These are phyloP conservation scores for Fusarium tjaetaba DNA, from an alignment of 2,329 filamentous ascomycete species.

Conservation along the genomic window DNA sequence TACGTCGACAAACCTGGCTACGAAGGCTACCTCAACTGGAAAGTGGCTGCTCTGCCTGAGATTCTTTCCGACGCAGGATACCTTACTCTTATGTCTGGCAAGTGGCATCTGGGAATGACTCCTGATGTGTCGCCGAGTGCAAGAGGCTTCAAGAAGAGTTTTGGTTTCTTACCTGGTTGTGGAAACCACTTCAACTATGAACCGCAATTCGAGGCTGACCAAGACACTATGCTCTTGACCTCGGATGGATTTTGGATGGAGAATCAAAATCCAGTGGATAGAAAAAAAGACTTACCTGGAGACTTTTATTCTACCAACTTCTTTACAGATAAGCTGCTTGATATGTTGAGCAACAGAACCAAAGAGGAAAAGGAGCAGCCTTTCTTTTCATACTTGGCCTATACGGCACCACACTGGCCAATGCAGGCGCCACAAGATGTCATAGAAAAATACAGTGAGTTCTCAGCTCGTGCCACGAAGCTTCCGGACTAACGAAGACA, in stretches of 20 bases:
- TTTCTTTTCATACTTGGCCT: conserved; percentile 7
- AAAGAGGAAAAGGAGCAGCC: conserved; percentile 33
- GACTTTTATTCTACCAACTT: conserved; percentile 63
- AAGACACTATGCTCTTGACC: conserved; percentile 55
- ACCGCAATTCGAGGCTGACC: conserved; percentile 53
- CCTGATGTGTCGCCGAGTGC: conserved; percentile 36
- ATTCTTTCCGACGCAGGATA: conserved; percentile 46
- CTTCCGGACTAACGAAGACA: neutral
- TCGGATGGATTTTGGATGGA: conserved; percentile 51
- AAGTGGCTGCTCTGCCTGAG: conserved; percentile 44
- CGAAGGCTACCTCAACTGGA: conserved; percentile 47
- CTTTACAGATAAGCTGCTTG: conserved; percentile 61
- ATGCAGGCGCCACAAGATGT: conserved; percentile 10
- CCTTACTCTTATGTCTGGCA: conserved; percentile 45
- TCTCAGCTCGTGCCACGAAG: rapidly evolving
- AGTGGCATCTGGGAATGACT: conserved; percentile 52
- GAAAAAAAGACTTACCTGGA: conserved; percentile 54
- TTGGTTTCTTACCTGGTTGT: conserved; percentile 54
- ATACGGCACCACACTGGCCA: conserved; percentile 17
- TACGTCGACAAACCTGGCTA: conserved; percentile 39
- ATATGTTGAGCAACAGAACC: conserved; percentile 55
- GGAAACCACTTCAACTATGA: conserved; percentile 66
- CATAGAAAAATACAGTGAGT: conserved; percentile 5
- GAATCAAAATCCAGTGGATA: conserved; percentile 50
- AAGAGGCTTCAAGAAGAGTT: conserved; percentile 53